Evolutionary conservation across 148 eudicot genomes (phyloP), one percentile per base, ranked within the genome.

Genomic region (Nepenthes mirabilis): DNA sequence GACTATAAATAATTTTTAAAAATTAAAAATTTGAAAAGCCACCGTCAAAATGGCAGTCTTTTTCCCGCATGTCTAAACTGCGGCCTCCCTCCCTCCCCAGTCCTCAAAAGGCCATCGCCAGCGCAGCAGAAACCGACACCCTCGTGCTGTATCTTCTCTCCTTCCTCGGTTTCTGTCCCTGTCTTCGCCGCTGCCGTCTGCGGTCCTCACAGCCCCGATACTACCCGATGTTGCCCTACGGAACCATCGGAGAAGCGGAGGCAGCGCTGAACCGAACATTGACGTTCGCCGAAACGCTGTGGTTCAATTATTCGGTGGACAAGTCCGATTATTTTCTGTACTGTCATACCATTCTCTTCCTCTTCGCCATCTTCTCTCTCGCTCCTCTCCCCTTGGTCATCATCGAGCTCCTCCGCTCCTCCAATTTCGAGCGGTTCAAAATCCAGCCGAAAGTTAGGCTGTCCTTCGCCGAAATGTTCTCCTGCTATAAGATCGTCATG

Each of bases 341-440:
- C 71, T 91, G 94, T 68, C 96, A 88, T 70, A 85, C 85, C 84
- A 81, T 85, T 43, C 57, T 88, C 40, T 85, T 91, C 66, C 82
- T 91, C 53, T 91, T 91, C 73, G 6, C 67, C 35, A 37, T 91
- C 47, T 91, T 83, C 75, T 75, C 97, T n/a, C 33, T 77, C 36
- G 48, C 75, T 14, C 97, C 97, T 2, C 60, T 83, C 8, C 83
- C 80, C 32, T 75, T 83, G 58, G 33, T 80, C 47, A 14, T 75
- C 35, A 61, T 79, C 32, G 96, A 91, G 47, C 11, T 72, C 45
- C 36, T 74, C 43, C 55, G 69, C 1, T 56, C 59, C 48, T 11
- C 48, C 9, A 72, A 69, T 33, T 33, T 88, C 55, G 70, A 73
- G 33, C 48, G 59, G 2, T 88, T 70, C 71, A 91, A 91, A 69